Conservation (phyloP, 2,329 filamentous ascomycete genomes). For the Xylaria sp. region DNA sequence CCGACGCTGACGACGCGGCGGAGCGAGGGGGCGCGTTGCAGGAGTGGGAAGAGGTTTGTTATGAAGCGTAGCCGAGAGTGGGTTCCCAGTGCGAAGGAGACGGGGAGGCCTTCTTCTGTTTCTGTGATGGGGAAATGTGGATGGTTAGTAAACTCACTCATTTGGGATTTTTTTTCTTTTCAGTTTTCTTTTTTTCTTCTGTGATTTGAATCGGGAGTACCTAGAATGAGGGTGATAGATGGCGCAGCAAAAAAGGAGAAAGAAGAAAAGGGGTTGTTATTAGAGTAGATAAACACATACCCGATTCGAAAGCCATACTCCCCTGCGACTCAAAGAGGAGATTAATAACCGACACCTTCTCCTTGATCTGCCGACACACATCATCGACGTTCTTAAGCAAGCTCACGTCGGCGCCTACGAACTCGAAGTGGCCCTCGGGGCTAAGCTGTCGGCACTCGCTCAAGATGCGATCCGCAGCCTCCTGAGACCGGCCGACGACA, state of each 20-base stretch:
- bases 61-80: conserved; percentile 27
- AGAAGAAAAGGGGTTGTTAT: background rate
- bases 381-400: conserved; percentile 61
- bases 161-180: background rate
- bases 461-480: conserved; percentile 54
- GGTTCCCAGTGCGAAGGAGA: background rate
- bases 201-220: background rate
- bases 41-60: conserved; percentile 21
- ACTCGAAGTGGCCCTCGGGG: conserved; percentile 57
- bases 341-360: conserved; percentile 64
- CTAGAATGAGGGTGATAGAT: background rate
- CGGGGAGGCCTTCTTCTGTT: conserved; percentile 29
- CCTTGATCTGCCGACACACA: conserved; percentile 61
- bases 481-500: conserved; percentile 59
- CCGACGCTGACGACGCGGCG: conserved; percentile 33
- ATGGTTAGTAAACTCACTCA: background rate
- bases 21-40: conserved; percentile 18
- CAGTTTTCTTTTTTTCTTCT: background rate
- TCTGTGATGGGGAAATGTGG: background rate
- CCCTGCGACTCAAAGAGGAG: conserved; percentile 56
- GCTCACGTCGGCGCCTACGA: conserved; percentile 58
- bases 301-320: conserved; percentile 25
- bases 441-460: conserved; percentile 57
- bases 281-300: conserved; percentile 10
- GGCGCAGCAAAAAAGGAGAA: background rate